Base-by-base conservation (phyloP, 2,329 filamentous ascomycete genomes). In the Trichoderma lentiforme region DNA sequence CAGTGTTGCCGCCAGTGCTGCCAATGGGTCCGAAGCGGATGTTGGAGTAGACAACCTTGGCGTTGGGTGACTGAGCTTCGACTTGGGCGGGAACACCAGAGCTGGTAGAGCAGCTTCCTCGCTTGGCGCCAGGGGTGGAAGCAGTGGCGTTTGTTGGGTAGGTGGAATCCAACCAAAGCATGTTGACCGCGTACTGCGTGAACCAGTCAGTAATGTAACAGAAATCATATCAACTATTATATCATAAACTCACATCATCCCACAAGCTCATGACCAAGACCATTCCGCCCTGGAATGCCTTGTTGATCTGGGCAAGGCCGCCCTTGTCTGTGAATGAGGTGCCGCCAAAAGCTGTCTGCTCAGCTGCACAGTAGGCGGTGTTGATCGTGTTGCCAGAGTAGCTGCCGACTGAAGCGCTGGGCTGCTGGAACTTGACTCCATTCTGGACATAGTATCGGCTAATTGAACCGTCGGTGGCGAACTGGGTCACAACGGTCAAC, bases 101-200 rank as follows among this genome's bases (percentile, higher is more conserved):
- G 75, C 78, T 81, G 61, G 83, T 84, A 64, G 83, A 71, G 80
- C 89, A 91, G 43, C 83, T 81, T 70, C 89, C 89, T 76, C 89
- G 87, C 56, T 82, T 81, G 71, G 83, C 80, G 75, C 89, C 89
- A 34, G 83, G 83, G 2, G 26, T 47, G 3, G 70, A 47, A 30
- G 73, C 74, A 67, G 82, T 84, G 34, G 82, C 76, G 73, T 81
- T 78, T 73, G 83, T 83, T 63, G 91, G 90, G 84, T 87, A 91
- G 79, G 83, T 87, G 73, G 87, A 88, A 84, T 93, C 91, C 76
- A 94, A 87, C 92, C 92, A 93, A 77, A 91, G 86, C 91, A 93
- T 93, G 82, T 91, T 86, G 77, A 87, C 82, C 73, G 87, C 81
- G 81, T 92, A 87, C 80, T 81, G n/a, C 12, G 24, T 30, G 11